phyloP scores from a whole-genome alignment of 495 filamentous ascomycete genomes.

The Hypomontagnella monticulosa region DNA sequence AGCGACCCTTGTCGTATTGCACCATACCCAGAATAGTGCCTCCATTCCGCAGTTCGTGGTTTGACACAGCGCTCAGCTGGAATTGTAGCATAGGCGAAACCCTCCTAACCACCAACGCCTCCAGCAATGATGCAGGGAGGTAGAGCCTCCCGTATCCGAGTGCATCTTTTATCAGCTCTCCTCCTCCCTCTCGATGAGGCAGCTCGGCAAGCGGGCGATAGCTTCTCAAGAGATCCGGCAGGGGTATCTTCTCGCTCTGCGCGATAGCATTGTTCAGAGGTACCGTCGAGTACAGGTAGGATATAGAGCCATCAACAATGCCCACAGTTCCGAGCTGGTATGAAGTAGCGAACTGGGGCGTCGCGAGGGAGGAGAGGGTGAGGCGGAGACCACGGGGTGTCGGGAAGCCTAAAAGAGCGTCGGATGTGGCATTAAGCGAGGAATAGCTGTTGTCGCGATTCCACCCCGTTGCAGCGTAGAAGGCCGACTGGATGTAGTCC shows the following conservation, averaged over 20 bases:
- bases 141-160: constrained; percentile 91
- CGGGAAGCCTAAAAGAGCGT: constrained; percentile 84
- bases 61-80: constrained; percentile 83
- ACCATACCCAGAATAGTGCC: constrained; percentile 80
- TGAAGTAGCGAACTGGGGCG: constrained; percentile 89
- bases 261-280: constrained; percentile 65
- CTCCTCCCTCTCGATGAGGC: constrained; percentile 34
- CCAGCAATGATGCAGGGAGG: constrained; percentile 82
- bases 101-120: constrained; percentile 86
- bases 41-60: constrained; percentile 74
- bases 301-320: constrained; percentile 88
- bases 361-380: constrained; percentile 87
- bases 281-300: constrained; percentile 87
- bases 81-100: constrained; percentile 81
- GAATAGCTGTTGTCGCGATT: constrained; percentile 93
- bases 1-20: constrained; percentile 89
- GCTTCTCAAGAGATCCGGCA: constrained; percentile 57
- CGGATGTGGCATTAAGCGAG: constrained; percentile 83
- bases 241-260: constrained; percentile 57
- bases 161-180: constrained; percentile 53
- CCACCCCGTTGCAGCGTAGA: constrained; percentile 87
- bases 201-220: constrained; percentile 57
- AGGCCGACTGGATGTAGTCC: constrained; percentile 95
- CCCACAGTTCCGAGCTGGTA: constrained; percentile 87
- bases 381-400: constrained; percentile 82